Evolutionary conservation across 805 yeast genomes (phyloP).

Genomic region (Ogataea naganishii): DNA sequence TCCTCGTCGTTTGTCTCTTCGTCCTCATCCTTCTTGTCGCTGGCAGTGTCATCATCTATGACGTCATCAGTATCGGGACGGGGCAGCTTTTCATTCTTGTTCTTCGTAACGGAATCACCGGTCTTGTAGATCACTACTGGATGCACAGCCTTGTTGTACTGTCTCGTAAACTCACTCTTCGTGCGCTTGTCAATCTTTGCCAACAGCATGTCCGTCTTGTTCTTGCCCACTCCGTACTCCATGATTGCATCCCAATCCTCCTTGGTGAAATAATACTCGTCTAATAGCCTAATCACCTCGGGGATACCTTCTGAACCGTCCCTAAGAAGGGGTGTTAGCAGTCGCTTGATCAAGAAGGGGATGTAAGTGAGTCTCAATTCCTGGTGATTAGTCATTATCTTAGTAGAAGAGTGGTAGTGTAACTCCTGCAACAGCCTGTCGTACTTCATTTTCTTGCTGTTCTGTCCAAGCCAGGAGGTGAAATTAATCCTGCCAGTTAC

Average conservation of each 20-base stretch:
- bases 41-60: slow-evolving; percentile 43
- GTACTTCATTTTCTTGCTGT: slow-evolving; percentile 75
- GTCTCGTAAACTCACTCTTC: slow-evolving; percentile 81
- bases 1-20: slow-evolving; percentile 33
- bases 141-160: slow-evolving; percentile 67
- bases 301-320: slow-evolving; percentile 57
- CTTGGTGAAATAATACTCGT: slow-evolving; percentile 73
- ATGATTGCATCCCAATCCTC: slow-evolving; percentile 89
- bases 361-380: slow-evolving; percentile 73
- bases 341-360: slow-evolving; percentile 48
- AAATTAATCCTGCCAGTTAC: slow-evolving; percentile 65
- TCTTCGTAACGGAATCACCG: slow-evolving; percentile 47
- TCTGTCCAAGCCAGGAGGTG: slow-evolving; percentile 84
- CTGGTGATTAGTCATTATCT: slow-evolving; percentile 65
- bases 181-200: slow-evolving; percentile 69
- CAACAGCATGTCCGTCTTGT: slow-evolving; percentile 30
- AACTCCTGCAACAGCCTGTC: slow-evolving; percentile 75
- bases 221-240: slow-evolving; percentile 71
- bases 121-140: slow-evolving; percentile 80
- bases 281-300: slow-evolving; percentile 65
- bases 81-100: slow-evolving; percentile 16
- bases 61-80: slow-evolving; percentile 67
- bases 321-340: slow-evolving; percentile 49
- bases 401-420: slow-evolving; percentile 77
- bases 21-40: slow-evolving; percentile 31